A percentile compares a stretch with the other conserved stretches of the same genome.
Evolutionary conservation across 2,329 filamentous ascomycete genomes (phyloP).

Genomic region (Apiospora saccharicola): DNA sequence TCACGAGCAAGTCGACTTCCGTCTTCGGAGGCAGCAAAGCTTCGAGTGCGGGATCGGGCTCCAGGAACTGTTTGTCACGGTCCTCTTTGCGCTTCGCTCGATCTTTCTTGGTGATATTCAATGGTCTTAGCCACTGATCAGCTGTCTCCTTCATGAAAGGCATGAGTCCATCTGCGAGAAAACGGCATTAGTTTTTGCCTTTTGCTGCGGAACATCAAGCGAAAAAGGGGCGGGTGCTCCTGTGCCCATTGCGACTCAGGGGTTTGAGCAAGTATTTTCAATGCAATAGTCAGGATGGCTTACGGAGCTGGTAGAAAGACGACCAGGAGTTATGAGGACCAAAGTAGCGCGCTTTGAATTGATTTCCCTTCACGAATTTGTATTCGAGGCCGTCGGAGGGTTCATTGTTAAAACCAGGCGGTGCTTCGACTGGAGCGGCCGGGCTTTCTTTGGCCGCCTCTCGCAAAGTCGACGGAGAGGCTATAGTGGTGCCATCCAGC

Average conservation of each 20-base stretch:
- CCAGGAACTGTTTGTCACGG: conserved; percentile 56
- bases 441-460: conserved; percentile 48
- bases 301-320: conserved; percentile 60
- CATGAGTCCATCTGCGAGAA: conserved; percentile 57
- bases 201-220: not conserved
- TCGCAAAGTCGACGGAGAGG: conserved; percentile 55
- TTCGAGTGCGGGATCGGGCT: conserved; percentile 59
- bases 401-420: conserved; percentile 43
- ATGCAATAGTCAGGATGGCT: not conserved
- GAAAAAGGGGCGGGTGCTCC: too few relatives aligned
- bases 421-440: conserved; percentile 46
- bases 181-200: conserved; percentile 35
- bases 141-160: conserved; percentile 70
- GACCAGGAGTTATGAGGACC: conserved; percentile 68
- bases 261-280: not conserved
- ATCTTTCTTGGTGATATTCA: conserved; percentile 64
- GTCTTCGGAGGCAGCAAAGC: conserved; percentile 55
- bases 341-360: conserved; percentile 67
- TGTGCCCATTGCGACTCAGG: not conserved
- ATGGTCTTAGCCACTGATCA: conserved; percentile 66
- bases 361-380: conserved; percentile 65
- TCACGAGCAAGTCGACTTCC: conserved; percentile 57
- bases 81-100: conserved; percentile 60
- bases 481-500: conserved; percentile 60
- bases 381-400: conserved; percentile 51